phyloP scores from a whole-genome alignment of 164 flowering plant genomes.

The Vitis rupestris region DNA sequence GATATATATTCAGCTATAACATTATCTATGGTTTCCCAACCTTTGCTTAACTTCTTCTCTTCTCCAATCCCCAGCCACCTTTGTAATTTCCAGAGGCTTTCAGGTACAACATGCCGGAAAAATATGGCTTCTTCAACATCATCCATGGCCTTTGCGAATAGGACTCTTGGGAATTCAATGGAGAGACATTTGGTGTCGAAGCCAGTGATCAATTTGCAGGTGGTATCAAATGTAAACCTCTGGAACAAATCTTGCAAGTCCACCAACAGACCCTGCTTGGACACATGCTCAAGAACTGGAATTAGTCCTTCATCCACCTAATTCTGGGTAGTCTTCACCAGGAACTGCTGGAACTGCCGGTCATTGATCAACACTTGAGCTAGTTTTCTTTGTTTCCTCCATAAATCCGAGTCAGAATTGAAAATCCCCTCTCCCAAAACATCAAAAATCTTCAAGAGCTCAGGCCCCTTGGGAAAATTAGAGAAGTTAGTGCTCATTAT shows the following conservation, averaged over 20 bases:
- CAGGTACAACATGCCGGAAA: constrained; percentile 32
- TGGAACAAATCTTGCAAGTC: constrained; percentile 44
- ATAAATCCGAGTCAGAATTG: constrained; percentile 12
- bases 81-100: constrained; percentile 36
- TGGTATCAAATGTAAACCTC: constrained; percentile 38
- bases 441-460: constrained; percentile 19
- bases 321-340: constrained; percentile 7
- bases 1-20: constrained; percentile 21
- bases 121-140: constrained; percentile 28
- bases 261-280: constrained; percentile 7
- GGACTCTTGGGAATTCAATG: constrained; percentile 19
- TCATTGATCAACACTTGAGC: constrained; percentile 4
- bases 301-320: constrained; percentile 32
- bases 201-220: constrained; percentile 27
- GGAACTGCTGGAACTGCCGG: not conserved
- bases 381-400: constrained; percentile 20
- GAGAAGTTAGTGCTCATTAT: constrained; percentile 23
- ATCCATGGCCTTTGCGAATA: constrained; percentile 32
- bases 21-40: constrained; percentile 24
- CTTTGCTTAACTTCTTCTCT: constrained; percentile 32
- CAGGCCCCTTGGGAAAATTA: constrained; percentile 22
- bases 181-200: constrained; percentile 33
- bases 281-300: constrained; percentile 30
- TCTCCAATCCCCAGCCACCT: constrained; percentile 37
- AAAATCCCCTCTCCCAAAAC: constrained; percentile 33